Evolutionary conservation across 164 flowering plant genomes (phyloP).

Genomic region (Chimonanthus salicifolius): DNA sequence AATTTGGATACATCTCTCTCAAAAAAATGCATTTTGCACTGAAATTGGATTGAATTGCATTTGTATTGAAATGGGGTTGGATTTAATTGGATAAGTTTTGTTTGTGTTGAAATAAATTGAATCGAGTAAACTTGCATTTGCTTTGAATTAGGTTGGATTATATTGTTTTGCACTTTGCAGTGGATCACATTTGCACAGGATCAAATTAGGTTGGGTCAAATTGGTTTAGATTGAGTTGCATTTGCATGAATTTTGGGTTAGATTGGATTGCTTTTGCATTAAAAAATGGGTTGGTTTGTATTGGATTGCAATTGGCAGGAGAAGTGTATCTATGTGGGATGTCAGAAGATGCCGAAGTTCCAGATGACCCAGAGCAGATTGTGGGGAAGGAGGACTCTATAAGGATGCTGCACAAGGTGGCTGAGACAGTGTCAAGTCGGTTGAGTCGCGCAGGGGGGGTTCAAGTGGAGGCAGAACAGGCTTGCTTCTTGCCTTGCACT

Average conservation of each 20-base stretch:
- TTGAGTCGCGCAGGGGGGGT: slow-evolving; percentile 53
- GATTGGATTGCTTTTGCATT: neutral
- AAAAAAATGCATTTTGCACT: too few species aligned
- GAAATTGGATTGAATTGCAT: too few species aligned
- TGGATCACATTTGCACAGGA: too few species aligned
- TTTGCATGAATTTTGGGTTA: neutral
- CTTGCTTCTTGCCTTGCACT: slow-evolving; percentile 81
- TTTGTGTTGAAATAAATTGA: too few species aligned
- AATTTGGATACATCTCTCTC: too few species aligned
- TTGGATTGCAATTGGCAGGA: slow-evolving; percentile 31
- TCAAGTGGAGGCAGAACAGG: slow-evolving; percentile 75
- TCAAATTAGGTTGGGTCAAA: too few species aligned
- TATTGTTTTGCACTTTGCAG: too few species aligned
- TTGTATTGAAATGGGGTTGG: too few species aligned
- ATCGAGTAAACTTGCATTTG: too few species aligned
- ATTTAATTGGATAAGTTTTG: too few species aligned
- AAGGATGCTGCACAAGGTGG: slow-evolving; percentile 59
- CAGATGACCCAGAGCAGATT: slow-evolving; percentile 73
- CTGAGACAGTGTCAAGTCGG: slow-evolving; percentile 65
- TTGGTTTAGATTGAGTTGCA: too few species aligned
- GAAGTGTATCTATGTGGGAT: slow-evolving; percentile 91
- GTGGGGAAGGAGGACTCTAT: slow-evolving; percentile 55
- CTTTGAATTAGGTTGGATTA: too few species aligned
- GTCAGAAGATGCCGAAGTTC: slow-evolving; percentile 67
- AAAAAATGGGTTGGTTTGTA: neutral